Evolutionary conservation across 129 eudicot genomes (phyloP).

Genomic region (Ambrosia artemisiifolia): DNA sequence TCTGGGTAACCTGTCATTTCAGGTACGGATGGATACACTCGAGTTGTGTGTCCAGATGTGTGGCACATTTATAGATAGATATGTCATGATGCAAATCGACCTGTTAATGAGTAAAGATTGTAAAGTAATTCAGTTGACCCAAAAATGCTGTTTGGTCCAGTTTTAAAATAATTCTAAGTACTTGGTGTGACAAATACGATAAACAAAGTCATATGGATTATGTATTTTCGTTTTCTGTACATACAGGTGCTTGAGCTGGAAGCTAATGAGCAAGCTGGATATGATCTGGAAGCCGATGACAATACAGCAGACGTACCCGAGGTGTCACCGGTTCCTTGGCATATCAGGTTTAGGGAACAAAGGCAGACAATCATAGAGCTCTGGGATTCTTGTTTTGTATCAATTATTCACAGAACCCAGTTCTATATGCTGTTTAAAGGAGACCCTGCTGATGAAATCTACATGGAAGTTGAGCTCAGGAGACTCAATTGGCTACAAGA

Average conservation of each 20-base stretch:
- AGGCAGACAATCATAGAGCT: constrained; percentile 85
- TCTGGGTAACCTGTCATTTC: no score
- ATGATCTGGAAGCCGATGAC: constrained; percentile 61
- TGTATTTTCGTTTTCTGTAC: not conserved
- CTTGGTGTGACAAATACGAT: not conserved
- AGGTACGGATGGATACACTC: no score
- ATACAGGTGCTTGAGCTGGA: constrained; percentile 86
- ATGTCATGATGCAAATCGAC: not conserved
- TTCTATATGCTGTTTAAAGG: constrained; percentile 92
- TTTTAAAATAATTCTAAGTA: not conserved
- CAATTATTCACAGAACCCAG: constrained; percentile 90
- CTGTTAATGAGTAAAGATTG: not conserved
- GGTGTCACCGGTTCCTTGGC: constrained; percentile 70
- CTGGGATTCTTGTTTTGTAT: constrained; percentile 85
- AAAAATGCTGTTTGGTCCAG: not conserved
- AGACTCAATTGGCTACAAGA: constrained; percentile 84
- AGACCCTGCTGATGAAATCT: constrained; percentile 87
- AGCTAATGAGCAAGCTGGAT: constrained; percentile 95
- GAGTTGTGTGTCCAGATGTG: no score
- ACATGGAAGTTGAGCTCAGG: constrained; percentile 92
- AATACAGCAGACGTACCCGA: constrained; percentile 35
- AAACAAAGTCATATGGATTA: not conserved
- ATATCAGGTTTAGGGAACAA: constrained; percentile 64
- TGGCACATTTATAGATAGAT: not conserved
- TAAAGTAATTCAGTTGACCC: not conserved